Base-by-base conservation (phyloP, 1,284 basidiomycete genomes). In the Dichomitus squalens region DNA sequence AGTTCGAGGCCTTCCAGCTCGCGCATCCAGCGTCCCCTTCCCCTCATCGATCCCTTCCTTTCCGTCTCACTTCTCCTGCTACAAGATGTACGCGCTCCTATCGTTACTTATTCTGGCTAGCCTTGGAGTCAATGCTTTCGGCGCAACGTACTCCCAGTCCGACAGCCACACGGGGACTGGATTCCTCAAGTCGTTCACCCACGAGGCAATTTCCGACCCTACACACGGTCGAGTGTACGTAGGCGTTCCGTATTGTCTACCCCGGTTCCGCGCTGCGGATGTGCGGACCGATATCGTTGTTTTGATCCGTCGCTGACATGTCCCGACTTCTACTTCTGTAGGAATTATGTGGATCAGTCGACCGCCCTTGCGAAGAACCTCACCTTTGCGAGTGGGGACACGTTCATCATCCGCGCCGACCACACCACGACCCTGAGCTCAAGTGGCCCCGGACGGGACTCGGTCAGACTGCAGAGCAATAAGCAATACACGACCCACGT, bases 221-320 rank as follows among this genome's bases (percentile, higher is more conserved):
- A 84, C 84, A 1, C 73, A 82, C 64, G 84, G 84, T 33, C 76
- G 83, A 56, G 84, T 87, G 84, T 85, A 71, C 66, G 80, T 44
- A 23, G 6, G 6, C 5, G 6, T 31, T 31, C 11, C 11, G 6
- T 31, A n/a, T n/a, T n/a, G n/a, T n/a, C n/a, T n/a, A n/a, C 34
- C 21, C 55, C 31, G 18, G 27, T 38, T 27, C 27, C n/a, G 5
- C 44, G 29, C 25, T 27, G 44, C 44, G 8, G 44, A 18, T 12
- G 3, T 2, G n/a, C n/a, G n/a, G n/a, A n/a, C n/a, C n/a, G n/a
- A n/a, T n/a, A n/a, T n/a, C n/a, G n/a, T n/a, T n/a, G n/a, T n/a
- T n/a, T n/a, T n/a, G n/a, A n/a, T 33, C 18, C 16, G 9, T 8
- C 44, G 16, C 31, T n/a, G 12, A 34, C 9, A 9, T 8, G 4